phyloP scores from a whole-genome alignment of 306 rosid genomes.

The Quercus bicolor region DNA sequence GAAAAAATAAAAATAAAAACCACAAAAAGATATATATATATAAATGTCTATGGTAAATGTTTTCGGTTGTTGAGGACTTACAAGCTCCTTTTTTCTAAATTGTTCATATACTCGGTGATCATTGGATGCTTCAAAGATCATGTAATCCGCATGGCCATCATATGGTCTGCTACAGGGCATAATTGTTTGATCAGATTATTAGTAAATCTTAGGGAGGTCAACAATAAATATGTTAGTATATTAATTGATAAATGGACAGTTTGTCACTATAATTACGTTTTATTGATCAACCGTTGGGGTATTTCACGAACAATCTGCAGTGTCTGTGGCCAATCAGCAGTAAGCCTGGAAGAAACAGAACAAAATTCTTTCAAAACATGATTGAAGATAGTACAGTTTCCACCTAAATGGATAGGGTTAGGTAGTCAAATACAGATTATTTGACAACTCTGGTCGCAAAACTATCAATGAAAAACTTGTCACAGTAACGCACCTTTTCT shows the following conservation, averaged over 20 bases:
- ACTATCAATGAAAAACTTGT: too few relatives aligned
- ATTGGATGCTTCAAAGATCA: not conserved
- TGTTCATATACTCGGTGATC: not conserved
- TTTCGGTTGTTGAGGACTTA: not conserved
- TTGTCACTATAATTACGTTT: not conserved
- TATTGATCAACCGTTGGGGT: not conserved
- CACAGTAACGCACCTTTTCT: too few relatives aligned
- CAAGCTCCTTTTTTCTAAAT: not conserved
- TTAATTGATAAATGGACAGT: not conserved
- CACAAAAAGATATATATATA: not conserved
- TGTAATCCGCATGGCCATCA: not conserved
- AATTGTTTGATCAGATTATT: not conserved
- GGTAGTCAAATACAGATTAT: too few relatives aligned
- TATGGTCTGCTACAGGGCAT: not conserved
- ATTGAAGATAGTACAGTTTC: not conserved
- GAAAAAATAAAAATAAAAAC: not conserved
- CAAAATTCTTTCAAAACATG: not conserved
- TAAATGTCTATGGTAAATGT: not conserved
- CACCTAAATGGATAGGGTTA: too few relatives aligned
- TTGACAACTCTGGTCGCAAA: too few relatives aligned
- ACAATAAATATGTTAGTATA: not conserved
- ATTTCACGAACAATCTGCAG: not conserved
- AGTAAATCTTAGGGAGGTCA: not conserved
- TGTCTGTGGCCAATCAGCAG: not conserved
- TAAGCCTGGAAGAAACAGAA: slow-evolving; percentile 17